These are phyloP conservation scores for Castanopsis chinensis DNA, from an alignment of 306 rosid species.

Conservation along the genomic window DNA sequence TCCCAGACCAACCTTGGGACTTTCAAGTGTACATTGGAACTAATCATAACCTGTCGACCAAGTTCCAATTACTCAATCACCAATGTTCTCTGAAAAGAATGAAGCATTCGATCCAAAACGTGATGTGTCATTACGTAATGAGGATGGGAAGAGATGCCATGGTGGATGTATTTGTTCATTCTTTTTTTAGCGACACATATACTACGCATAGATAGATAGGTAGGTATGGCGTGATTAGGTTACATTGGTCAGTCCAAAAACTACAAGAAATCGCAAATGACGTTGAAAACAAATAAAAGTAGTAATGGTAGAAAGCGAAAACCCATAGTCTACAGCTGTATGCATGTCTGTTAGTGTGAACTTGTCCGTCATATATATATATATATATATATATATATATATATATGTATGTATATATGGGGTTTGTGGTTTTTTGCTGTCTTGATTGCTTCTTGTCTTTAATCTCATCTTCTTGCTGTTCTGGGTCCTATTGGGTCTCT, in stretches of 20 bases:
- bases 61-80: neutral
- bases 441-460: constrained; percentile 42
- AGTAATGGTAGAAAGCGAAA: constrained; percentile 18
- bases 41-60: neutral
- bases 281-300: neutral
- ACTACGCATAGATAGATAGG: neutral
- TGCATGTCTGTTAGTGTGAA: constrained; percentile 35
- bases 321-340: constrained; percentile 57
- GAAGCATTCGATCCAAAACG: neutral
- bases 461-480: constrained; percentile 26
- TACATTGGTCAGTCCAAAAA: constrained; percentile 37
- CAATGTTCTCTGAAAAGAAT: neutral
- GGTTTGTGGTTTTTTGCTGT: constrained; percentile 40
- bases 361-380: constrained; percentile 9
- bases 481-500: constrained; percentile 26
- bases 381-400: neutral
- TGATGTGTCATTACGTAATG: neutral
- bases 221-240: constrained; percentile 42
- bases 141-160: constrained; percentile 24
- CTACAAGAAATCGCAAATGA: constrained; percentile 39
- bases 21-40: neutral
- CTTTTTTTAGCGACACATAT: constrained; percentile 1
- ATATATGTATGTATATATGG: neutral
- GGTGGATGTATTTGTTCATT: constrained; percentile 14
- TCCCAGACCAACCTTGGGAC: neutral